These are phyloP conservation scores for Gossypium davidsonii DNA, from an alignment of 441 rosid genomes.

Conservation along the genomic window DNA sequence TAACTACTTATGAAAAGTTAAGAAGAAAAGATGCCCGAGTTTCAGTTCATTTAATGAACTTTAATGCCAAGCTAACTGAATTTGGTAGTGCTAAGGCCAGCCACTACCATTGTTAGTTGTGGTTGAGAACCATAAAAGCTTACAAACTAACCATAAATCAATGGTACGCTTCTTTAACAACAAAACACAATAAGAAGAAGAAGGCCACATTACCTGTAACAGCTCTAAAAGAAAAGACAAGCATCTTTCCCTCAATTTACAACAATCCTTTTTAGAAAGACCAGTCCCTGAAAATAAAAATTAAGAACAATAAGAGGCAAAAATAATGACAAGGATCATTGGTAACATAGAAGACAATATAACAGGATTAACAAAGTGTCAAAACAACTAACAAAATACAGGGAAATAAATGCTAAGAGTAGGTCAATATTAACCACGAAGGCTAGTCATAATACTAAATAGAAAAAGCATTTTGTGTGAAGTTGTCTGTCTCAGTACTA, in stretches of 20 bases:
- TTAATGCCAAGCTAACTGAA: neutral
- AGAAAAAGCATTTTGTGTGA: neutral
- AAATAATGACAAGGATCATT: neutral
- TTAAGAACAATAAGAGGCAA: neutral
- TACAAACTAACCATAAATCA: constrained; percentile 7
- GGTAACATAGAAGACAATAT: neutral
- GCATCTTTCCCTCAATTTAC: constrained; percentile 56
- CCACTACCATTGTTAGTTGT: neutral
- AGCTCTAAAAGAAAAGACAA: constrained; percentile 59
- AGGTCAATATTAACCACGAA: neutral
- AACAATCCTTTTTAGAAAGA: constrained; percentile 56
- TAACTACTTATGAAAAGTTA: neutral
- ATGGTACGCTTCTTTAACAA: neutral
- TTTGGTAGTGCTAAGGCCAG: neutral
- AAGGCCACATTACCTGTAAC: constrained; percentile 42
- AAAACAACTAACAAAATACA: neutral
- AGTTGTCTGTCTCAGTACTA: neutral
- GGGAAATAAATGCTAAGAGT: neutral
- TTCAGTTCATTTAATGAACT: neutral
- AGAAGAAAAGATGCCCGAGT: neutral
- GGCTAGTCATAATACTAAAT: neutral
- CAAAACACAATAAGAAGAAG: neutral
- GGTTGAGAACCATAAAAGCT: neutral
- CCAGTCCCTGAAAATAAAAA: constrained; percentile 59
- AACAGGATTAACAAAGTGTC: neutral